These are phyloP conservation scores for Halocafeteria seosinensis DNA, from an alignment of 108 stramenopile species.

Conservation along the genomic window DNA sequence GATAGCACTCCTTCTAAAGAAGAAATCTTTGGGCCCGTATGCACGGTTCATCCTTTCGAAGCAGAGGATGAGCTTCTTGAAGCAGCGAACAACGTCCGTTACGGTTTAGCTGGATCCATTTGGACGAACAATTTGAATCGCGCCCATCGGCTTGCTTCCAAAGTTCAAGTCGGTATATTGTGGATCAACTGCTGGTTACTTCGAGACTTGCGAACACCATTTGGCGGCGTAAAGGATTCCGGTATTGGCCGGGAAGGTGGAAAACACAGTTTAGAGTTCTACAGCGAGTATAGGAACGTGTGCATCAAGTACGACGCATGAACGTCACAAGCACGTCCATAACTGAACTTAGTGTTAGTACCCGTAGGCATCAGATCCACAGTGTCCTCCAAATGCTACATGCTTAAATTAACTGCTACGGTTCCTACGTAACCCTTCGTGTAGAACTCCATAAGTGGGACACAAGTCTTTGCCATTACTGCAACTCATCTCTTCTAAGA, in stretches of 20 bases:
- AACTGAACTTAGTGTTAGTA: too few relatives aligned
- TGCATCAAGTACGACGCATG: too few relatives aligned
- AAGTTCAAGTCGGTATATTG: slow-evolving; percentile 52
- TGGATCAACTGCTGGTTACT: slow-evolving; percentile 47
- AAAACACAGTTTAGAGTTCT: too few relatives aligned
- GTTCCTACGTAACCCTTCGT: too few relatives aligned
- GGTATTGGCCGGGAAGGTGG: slow-evolving; percentile 28
- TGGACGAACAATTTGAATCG: slow-evolving; percentile 45
- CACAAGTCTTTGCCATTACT: too few relatives aligned
- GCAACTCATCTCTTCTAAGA: too few relatives aligned
- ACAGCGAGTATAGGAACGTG: too few relatives aligned
- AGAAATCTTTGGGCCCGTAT: slow-evolving; percentile 54
- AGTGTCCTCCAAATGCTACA: too few relatives aligned
- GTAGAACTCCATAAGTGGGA: too few relatives aligned
- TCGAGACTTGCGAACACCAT: slow-evolving; percentile 27
- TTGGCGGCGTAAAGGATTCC: slow-evolving; percentile 34
- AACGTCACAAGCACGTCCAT: too few relatives aligned
- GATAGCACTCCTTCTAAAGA: slow-evolving; percentile 35
- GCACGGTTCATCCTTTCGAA: slow-evolving; percentile 51
- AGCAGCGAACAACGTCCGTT: slow-evolving; percentile 49
- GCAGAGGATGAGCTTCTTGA: slow-evolving; percentile 52
- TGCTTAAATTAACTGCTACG: too few relatives aligned
- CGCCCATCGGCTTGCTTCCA: slow-evolving; percentile 41
- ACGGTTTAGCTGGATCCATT: slow-evolving; percentile 60
- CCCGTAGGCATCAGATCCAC: too few relatives aligned